Conservation (phyloP, 108 stramenopile species). For the Pseudonitzschia delicatissima region DNA sequence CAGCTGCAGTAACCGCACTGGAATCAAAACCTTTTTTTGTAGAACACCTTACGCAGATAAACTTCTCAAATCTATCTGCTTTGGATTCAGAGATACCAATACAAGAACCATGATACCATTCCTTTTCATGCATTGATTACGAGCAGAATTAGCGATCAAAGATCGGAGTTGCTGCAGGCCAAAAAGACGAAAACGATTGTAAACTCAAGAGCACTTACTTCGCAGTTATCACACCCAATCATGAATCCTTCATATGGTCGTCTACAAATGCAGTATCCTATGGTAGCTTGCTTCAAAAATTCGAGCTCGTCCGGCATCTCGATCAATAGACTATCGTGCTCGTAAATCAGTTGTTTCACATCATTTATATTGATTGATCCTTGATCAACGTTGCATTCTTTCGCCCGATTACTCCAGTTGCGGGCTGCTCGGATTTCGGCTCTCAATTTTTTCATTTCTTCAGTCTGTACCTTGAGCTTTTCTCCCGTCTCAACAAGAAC, state of each 20-base stretch:
- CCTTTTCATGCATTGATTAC: constrained; percentile 14
- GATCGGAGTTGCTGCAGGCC: background rate
- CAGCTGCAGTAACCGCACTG: constrained; percentile 38
- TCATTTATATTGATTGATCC: constrained; percentile 34
- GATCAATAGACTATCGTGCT: constrained; percentile 61
- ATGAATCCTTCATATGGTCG: constrained; percentile 94
- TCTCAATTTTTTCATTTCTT: constrained; percentile 52
- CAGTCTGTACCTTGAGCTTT: constrained; percentile 49
- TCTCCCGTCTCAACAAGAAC: constrained; percentile 50
- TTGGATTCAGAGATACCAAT: constrained; percentile 75
- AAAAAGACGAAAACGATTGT: background rate
- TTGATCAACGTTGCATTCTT: constrained; percentile 43
- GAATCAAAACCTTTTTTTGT: constrained; percentile 51
- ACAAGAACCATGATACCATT: constrained; percentile 94
- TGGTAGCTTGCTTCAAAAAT: constrained; percentile 54
- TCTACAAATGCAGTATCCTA: constrained; percentile 87
- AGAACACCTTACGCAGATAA: constrained; percentile 72
- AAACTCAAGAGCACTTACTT: constrained; percentile 19
- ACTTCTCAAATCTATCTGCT: constrained; percentile 72
- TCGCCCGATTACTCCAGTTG: constrained; percentile 58
- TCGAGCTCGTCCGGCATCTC: constrained; percentile 67
- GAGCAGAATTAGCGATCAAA: background rate
- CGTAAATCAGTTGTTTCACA: constrained; percentile 57
- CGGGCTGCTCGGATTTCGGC: constrained; percentile 45
- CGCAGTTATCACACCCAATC: constrained; percentile 92